Base-by-base conservation (phyloP, 495 filamentous ascomycete species). In the Aspergillus olivimuriae region DNA sequence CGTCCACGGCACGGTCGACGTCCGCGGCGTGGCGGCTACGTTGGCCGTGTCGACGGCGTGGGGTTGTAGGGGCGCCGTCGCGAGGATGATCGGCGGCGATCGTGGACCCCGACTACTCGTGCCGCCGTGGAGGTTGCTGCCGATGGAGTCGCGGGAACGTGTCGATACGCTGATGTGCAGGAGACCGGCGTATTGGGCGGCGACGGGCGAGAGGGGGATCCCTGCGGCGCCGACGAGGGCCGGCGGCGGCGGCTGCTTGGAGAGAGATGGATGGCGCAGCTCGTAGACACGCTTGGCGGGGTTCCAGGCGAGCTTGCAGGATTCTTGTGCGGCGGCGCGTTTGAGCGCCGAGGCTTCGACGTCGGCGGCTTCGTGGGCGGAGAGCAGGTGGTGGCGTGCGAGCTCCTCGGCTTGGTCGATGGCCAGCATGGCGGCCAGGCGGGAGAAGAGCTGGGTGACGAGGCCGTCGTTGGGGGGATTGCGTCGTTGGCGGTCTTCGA, bases 371-470 rank as follows among this genome's bases (percentile, higher is more conserved):
- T 75, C 67, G 2, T 58, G 62, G 43, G 52, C 59, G 1, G 62
- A 52, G n/a, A 80, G 57, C 22, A 55, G 42, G 43, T 72, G 61
- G 42, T 70, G 31, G 42, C 62, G 54, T 48, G 70, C 48, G 40
- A 70, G 46, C 41, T 75, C 66, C 10, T 63, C 64, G 17, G 81
- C 77, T 22, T 78, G 70, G 15, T 87, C 84, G 26, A 86, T 70
- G 3, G 81, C 84, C 33, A 86, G 75, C 52, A 83, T 80, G 3
- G 83, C 75, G 1, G 86, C 86, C 11, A 80, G 71, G 17, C 74
- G 69, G 0, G 86, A 84, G 60, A 83, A 86, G 22, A 91, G 73
- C n/a, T 80, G 71, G 0, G 83, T 78, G n/a, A 89, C 72, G 3
- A 88, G 73, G 6, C 82, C 83, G 55, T 86, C 79, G 47, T 81